Conservation (phyloP, 495 filamentous ascomycete species). For the Penicillium samsonianum region DNA sequence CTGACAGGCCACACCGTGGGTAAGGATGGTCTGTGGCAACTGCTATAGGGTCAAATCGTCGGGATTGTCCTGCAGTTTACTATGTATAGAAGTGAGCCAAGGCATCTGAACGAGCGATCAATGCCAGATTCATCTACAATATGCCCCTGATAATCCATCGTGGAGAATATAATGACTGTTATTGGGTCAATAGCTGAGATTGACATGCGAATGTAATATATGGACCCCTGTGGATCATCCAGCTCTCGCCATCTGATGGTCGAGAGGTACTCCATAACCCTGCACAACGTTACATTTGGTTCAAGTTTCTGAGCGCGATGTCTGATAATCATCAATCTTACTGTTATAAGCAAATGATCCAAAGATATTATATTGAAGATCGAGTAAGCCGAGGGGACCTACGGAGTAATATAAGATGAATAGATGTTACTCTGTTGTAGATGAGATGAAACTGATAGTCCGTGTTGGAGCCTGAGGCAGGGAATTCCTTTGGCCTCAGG, state of each 20-base stretch:
- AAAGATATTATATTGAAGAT: not conserved
- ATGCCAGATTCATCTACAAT: not conserved
- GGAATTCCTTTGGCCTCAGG: not conserved
- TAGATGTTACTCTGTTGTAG: not conserved
- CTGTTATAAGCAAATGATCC: constrained; percentile 6
- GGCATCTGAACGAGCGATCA: not conserved
- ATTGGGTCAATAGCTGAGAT: not conserved
- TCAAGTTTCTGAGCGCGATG: too few relatives aligned
- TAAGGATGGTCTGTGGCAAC: too few relatives aligned
- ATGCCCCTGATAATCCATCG: not conserved
- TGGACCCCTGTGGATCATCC: not conserved
- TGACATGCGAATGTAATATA: not conserved
- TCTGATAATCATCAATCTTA: not conserved
- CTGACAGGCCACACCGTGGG: too few relatives aligned
- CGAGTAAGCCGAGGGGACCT: not conserved
- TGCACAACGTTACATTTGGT: too few relatives aligned
- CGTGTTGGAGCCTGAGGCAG: not conserved
- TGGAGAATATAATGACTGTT: not conserved
- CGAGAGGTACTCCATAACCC: too few relatives aligned
- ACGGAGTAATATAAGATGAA: not conserved
- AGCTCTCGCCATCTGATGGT: not conserved
- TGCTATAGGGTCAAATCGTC: too few relatives aligned
- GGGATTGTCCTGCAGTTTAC: too few relatives aligned
- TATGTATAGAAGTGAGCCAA: not conserved
- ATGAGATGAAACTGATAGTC: not conserved